Conservation (phyloP, 1,284 basidiomycete species). For the Trametes sp. region DNA sequence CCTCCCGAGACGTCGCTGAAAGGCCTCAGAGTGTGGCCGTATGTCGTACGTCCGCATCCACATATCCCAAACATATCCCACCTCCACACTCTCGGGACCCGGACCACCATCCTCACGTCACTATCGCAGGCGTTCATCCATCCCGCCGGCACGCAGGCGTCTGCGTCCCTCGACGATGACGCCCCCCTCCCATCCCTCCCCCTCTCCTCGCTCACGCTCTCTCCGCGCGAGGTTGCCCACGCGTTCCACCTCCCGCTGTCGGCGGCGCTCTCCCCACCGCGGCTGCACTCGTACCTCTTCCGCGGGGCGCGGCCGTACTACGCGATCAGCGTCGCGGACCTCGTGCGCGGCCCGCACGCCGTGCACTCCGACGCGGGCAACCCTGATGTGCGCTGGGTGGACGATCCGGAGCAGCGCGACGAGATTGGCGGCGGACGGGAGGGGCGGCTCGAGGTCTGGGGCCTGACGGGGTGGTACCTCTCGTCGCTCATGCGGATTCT, state of each 20-base stretch:
- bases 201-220: slow-evolving; percentile 58
- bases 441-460: slow-evolving; percentile 75
- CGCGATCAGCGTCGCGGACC: slow-evolving; percentile 72
- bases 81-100: neutral
- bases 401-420: slow-evolving; percentile 42
- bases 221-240: slow-evolving; percentile 70
- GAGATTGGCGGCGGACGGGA: slow-evolving; percentile 53
- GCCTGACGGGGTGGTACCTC: slow-evolving; percentile 84
- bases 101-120: slow-evolving; percentile 49
- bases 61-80: neutral
- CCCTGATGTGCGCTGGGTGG: slow-evolving; percentile 26
- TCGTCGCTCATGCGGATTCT: slow-evolving; percentile 63
- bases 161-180: slow-evolving; percentile 39
- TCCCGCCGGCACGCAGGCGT: slow-evolving; percentile 15
- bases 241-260: slow-evolving; percentile 75
- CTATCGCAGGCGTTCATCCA: slow-evolving; percentile 66
- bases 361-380: slow-evolving; percentile 27
- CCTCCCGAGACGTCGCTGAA: slow-evolving; percentile 66
- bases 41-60: slow-evolving; percentile 60
- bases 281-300: slow-evolving; percentile 62
- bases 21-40: slow-evolving; percentile 76
- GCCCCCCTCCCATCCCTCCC: slow-evolving; percentile 67
- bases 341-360: slow-evolving; percentile 45
- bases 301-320: slow-evolving; percentile 64
- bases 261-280: slow-evolving; percentile 53